These are phyloP conservation scores for Pestalotiopsis sp. DNA, from an alignment of 2,329 filamentous ascomycete genomes.

Conservation along the genomic window DNA sequence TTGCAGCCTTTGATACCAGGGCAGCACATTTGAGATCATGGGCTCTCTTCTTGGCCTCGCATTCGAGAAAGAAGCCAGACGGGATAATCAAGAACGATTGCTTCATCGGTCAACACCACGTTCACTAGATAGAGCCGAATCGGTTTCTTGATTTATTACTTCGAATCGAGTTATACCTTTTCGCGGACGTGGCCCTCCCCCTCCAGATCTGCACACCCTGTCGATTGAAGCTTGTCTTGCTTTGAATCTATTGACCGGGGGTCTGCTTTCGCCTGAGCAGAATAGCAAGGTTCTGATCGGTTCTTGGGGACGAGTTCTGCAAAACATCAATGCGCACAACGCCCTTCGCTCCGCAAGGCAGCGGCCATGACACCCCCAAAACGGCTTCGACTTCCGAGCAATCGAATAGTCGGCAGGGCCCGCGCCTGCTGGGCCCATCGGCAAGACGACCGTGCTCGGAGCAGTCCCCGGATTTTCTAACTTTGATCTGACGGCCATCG, in stretches of 20 bases:
- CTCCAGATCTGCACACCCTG: background rate
- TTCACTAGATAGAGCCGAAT: too few relatives aligned
- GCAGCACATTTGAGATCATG: too few relatives aligned
- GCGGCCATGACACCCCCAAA: background rate
- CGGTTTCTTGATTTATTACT: too few relatives aligned
- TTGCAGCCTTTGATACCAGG: too few relatives aligned
- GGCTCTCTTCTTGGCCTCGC: too few relatives aligned
- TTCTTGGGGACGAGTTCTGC: background rate
- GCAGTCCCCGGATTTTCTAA: slow-evolving; percentile 1
- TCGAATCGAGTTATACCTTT: background rate
- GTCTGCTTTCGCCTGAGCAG: background rate
- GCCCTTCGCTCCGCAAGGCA: background rate
- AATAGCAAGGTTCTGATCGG: background rate
- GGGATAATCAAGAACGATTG: too few relatives aligned
- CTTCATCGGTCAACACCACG: too few relatives aligned
- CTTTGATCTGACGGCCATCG: background rate
- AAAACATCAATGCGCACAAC: background rate
- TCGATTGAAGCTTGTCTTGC: background rate
- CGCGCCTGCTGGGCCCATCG: background rate
- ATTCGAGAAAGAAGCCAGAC: too few relatives aligned
- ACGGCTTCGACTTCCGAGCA: background rate
- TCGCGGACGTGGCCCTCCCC: background rate
- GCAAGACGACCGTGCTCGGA: background rate
- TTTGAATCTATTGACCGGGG: background rate
- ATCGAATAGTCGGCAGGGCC: background rate